Conservation (phyloP, 139 green algal genomes). For the Helicosporidium sp. region DNA sequence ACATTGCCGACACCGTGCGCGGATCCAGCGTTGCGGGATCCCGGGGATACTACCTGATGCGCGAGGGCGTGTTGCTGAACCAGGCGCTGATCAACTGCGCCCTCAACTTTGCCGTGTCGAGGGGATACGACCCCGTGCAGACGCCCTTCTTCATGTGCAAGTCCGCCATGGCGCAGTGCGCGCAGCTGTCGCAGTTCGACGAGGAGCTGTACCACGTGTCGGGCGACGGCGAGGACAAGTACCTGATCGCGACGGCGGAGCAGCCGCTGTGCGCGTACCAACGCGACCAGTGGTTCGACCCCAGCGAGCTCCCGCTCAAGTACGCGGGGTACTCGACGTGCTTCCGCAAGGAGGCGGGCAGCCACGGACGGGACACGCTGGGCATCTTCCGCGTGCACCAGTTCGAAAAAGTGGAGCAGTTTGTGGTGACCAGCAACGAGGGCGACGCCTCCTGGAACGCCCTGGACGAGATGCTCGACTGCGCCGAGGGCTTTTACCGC, state of each 20-base stretch:
- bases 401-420: conserved; percentile 99
- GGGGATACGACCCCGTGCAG: conserved; percentile 65
- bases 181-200: conserved; percentile 96
- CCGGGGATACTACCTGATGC: conserved; percentile 82
- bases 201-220: conserved; percentile 94
- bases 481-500: conserved; percentile 61
- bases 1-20: conserved; percentile 55
- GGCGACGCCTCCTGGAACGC: conserved; percentile 71
- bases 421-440: conserved; percentile 64
- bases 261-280: conserved; percentile 92
- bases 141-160: conserved; percentile 87
- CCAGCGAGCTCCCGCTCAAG: conserved; percentile 25
- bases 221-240: conserved; percentile 95
- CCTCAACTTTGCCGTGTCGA: conserved; percentile 39
- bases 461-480: conserved; percentile 93
- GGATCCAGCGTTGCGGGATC: conserved; percentile 33
- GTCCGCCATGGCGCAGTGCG: conserved; percentile 90
- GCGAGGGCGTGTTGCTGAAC: conserved; percentile 87
- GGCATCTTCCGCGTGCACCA: conserved; percentile 88
- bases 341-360: conserved; percentile 96
- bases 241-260: conserved; percentile 95
- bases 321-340: conserved; percentile 96
- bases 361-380: conserved; percentile 68
- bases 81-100: conserved; percentile 80
- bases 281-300: conserved; percentile 79